Conservation (phyloP, 345 rosid genomes). For the Sapria himalayana region DNA sequence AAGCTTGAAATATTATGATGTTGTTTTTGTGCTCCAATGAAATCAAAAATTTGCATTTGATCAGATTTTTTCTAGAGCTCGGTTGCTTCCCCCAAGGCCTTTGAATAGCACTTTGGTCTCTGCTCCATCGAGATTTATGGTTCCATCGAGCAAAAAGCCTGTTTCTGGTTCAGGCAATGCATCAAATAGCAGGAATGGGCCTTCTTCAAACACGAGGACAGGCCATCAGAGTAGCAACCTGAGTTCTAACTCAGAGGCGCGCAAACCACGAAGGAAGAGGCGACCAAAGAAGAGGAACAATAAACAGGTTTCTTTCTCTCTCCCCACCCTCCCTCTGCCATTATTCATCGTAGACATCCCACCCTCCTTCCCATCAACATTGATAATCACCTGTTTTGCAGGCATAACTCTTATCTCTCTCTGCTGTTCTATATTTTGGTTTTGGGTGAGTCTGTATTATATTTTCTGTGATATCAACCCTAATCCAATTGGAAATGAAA, state of each 20-base stretch:
- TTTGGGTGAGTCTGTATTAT: too few species aligned
- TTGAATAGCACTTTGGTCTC: constrained; percentile 17
- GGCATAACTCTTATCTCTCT: too few species aligned
- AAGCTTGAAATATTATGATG: too few species aligned
- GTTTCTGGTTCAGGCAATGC: constrained; percentile 38
- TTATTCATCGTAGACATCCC: too few species aligned
- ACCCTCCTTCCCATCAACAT: too few species aligned
- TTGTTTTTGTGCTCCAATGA: too few species aligned
- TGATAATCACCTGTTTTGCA: too few species aligned
- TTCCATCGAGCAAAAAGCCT: constrained; percentile 37
- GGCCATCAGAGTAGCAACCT: constrained; percentile 73
- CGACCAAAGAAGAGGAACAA: constrained; percentile 81
- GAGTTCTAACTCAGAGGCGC: constrained; percentile 89
- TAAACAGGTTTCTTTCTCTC: too few species aligned
- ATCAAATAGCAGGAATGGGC: constrained; percentile 37
- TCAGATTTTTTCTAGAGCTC: constrained; percentile 60
- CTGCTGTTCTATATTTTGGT: too few species aligned
- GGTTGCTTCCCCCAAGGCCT: constrained; percentile 89
- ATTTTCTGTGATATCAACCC: too few species aligned
- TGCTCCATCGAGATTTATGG: constrained; percentile 39
- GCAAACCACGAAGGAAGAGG: constrained; percentile 83
- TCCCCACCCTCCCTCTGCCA: too few species aligned
- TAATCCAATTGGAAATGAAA: too few species aligned
- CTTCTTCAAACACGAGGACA: constrained; percentile 38
- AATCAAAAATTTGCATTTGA: constrained; percentile 28